Evolutionary conservation across 768 basidiomycete species (phyloP).

Genomic region (Lactifluus echinatus): DNA sequence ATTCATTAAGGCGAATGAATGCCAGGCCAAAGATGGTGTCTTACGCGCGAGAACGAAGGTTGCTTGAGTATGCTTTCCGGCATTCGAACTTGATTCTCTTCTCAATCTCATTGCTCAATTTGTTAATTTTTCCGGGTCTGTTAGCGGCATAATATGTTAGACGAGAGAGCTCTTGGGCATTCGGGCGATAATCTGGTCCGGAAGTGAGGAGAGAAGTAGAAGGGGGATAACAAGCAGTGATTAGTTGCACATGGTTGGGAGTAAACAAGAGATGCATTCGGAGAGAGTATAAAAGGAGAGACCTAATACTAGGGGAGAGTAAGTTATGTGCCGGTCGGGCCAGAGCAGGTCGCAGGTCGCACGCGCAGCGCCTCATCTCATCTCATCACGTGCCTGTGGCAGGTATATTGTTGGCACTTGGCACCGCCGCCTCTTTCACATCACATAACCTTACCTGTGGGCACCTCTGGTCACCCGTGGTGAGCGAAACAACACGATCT

Average conservation of each 20-base stretch:
- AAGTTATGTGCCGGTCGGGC: constrained; percentile 7
- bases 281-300: constrained; percentile 4
- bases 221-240: constrained; percentile 82
- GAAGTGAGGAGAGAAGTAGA: constrained; percentile 63
- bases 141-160: constrained; percentile 85
- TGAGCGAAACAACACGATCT: constrained; percentile 55
- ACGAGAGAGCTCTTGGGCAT: constrained; percentile 76
- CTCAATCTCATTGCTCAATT: constrained; percentile 68
- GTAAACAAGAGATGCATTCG: constrained; percentile 70
- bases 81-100: constrained; percentile 60
- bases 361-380: no score
- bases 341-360: no score
- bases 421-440: constrained; percentile 20
- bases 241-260: constrained; percentile 74
- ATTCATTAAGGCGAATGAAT: neutral
- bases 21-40: constrained; percentile 26
- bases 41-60: constrained; percentile 72
- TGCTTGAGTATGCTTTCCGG: constrained; percentile 62
- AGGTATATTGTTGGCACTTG: constrained; percentile 36
- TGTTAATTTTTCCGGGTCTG: constrained; percentile 69
- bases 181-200: constrained; percentile 71
- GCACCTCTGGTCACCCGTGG: constrained; percentile 36
- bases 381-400: constrained; percentile 32
- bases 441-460: constrained; percentile 21
- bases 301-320: constrained; percentile 4